Conservation (phyloP, 768 basidiomycete species). For the Pleurotus citrinopileatus region DNA sequence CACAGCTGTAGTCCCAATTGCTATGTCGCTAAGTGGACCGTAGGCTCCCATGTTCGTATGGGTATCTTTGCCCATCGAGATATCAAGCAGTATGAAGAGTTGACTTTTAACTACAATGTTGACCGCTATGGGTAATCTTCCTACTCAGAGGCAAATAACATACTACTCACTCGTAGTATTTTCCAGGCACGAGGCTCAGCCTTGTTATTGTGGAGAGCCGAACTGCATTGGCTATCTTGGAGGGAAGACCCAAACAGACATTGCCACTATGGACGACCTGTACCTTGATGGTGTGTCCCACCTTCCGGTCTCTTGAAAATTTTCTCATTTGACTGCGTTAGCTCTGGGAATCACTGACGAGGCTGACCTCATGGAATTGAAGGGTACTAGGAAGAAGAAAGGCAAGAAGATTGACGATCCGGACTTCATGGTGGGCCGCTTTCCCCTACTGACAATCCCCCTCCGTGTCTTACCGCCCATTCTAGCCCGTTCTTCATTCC, state of each 20-base stretch:
- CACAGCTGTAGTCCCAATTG: constrained; percentile 98
- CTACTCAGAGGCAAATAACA: not conserved
- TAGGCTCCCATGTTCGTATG: constrained; percentile 89
- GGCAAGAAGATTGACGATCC: constrained; percentile 88
- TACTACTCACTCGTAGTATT: not conserved
- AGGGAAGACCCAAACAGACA: constrained; percentile 97
- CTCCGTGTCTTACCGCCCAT: constrained; percentile 8
- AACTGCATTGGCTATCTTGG: constrained; percentile 97
- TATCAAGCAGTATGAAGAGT: constrained; percentile 78
- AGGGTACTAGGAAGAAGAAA: constrained; percentile 89
- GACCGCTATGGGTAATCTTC: constrained; percentile 91
- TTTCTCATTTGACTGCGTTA: constrained; percentile 22
- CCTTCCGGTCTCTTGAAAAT: not conserved
- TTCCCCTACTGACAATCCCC: not conserved
- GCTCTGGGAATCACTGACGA: constrained; percentile 95
- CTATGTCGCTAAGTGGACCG: constrained; percentile 97
- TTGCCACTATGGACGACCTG: constrained; percentile 91
- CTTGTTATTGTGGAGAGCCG: constrained; percentile 92
- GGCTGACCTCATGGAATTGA: constrained; percentile 76
- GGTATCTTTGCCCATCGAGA: constrained; percentile 92
- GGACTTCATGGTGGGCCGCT: constrained; percentile 72
- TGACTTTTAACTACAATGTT: constrained; percentile 99
- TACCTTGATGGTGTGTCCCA: constrained; percentile 77
- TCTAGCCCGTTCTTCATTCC: constrained; percentile 74
- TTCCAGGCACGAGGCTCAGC: constrained; percentile 86